Conservation (phyloP, 2,329 filamentous ascomycete genomes). For the Aureobasidium mangrovei region DNA sequence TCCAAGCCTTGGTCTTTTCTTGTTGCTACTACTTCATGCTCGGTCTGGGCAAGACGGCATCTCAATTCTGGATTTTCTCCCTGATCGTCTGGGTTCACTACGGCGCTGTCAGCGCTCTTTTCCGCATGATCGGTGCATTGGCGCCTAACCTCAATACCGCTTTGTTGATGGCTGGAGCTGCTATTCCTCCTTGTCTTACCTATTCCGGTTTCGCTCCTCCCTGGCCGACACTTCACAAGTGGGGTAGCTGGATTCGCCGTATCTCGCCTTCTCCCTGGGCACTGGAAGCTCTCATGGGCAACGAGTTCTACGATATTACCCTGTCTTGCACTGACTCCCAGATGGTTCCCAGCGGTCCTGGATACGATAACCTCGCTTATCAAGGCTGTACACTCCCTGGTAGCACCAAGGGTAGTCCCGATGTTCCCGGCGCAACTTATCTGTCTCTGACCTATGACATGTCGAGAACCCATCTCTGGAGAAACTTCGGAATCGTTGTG, state of each 20-base stretch:
- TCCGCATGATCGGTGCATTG: conserved; percentile 13
- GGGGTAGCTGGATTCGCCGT: conserved; percentile 50
- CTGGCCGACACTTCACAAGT: conserved; percentile 56
- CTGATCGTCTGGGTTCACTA: conserved; percentile 11
- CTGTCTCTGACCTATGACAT: conserved; percentile 50
- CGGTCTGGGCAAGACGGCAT: conserved; percentile 31
- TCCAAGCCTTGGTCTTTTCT: conserved; percentile 37
- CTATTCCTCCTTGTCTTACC: conserved; percentile 33
- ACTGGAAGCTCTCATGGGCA: conserved; percentile 59
- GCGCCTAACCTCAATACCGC: conserved; percentile 13
- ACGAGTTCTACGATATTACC: conserved; percentile 56
- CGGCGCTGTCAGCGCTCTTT: conserved; percentile 10
- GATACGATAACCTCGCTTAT: conserved; percentile 36
- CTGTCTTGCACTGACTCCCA: conserved; percentile 48
- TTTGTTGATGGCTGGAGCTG: conserved; percentile 14
- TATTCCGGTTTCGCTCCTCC: conserved; percentile 53
- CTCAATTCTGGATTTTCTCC: conserved; percentile 14
- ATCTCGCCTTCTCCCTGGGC: conserved; percentile 56
- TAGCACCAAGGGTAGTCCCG: conserved; percentile 42
- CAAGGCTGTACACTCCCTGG: conserved; percentile 54
- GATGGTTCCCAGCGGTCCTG: conserved; percentile 28
- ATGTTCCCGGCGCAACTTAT: conserved; percentile 47
- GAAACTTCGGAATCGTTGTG: conserved; percentile 46
- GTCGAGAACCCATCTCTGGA: conserved; percentile 50
- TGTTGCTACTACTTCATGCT: conserved; percentile 58